Percentiles rank a stretch among this genome's conserved stretches.
Conservation (phyloP, 257 asterid genomes). For the Gentiana macrophylla region DNA sequence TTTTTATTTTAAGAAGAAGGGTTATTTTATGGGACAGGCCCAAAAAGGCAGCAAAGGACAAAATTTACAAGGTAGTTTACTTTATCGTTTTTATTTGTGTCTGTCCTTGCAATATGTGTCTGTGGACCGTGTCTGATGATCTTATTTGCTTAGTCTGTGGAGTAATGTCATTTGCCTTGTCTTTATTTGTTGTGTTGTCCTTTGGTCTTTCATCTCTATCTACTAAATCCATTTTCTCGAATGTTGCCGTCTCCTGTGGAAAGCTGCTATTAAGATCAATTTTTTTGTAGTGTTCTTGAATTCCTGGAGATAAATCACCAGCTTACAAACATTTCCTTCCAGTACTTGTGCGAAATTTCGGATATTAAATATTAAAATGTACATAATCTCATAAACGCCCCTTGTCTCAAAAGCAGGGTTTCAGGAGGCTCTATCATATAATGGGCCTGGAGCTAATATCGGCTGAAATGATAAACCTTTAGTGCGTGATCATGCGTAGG, state of each 20-base stretch:
- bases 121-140: not conserved
- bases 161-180: not conserved
- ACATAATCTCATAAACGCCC: slow-evolving; percentile 55
- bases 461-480: slow-evolving; percentile 76
- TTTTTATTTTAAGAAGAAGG: too few species aligned
- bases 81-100: not conserved
- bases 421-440: slow-evolving; percentile 78
- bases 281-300: slow-evolving; percentile 17
- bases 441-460: slow-evolving; percentile 83
- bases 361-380: slow-evolving; percentile 23
- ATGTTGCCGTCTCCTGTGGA: slow-evolving; percentile 23
- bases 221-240: slow-evolving; percentile 19
- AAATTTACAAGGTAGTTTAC: slow-evolving; percentile 17
- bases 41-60: too few species aligned
- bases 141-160: too few species aligned
- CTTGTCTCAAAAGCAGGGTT: slow-evolving; percentile 94
- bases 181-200: slow-evolving; percentile 16
- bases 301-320: slow-evolving; percentile 39
- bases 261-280: slow-evolving; percentile 7
- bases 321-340: slow-evolving; percentile 44
- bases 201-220: slow-evolving; percentile 17
- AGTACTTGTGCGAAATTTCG: slow-evolving; percentile 17
- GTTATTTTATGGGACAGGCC: too few species aligned
- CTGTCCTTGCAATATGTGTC: slow-evolving; percentile 10
- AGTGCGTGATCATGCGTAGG: slow-evolving; percentile 79